Base-by-base conservation (phyloP, 306 rosid species). In the Malus asiatica region DNA sequence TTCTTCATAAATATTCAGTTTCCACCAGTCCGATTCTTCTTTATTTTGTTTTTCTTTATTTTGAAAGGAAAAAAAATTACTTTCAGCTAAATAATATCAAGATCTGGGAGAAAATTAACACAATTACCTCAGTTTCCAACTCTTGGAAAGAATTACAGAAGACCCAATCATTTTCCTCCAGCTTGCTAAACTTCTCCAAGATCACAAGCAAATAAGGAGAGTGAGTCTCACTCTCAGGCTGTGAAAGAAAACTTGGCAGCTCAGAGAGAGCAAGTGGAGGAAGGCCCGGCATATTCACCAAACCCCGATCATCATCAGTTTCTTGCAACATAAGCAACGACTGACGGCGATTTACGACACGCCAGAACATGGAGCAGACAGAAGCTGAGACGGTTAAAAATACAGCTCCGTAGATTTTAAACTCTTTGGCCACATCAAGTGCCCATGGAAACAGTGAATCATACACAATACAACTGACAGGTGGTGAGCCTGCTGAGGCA, bases 371-470 rank as follows among this genome's bases (percentile, higher is more conserved):
- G 15, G 84, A 80, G 61, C 84, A 81, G 5, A 82, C 83, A 15
- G 86, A 75, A 20, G 78, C 86, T 0, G 88, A 84, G 66, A 77
- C 75, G 3, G 85, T 87, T 72, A 87, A 66, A 60, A 87, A 87
- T 33, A 53, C 73, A 20, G 84, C 88, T 8, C 29, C 71, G 42
- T 13, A 62, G 66, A 84, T 76, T 2, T 80, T 80, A 27, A 74
- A 64, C 61, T 77, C 20, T 55, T 42, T 74, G 15, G 81, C 86
- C 77, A 82, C 83, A 20, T 87, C 88, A 45, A 79, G 74, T 3
- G 84, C 84, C 90, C 86, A 84, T 8, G 90, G 81, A 58, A 87
- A 65, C 57, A 77, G 18, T 19, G 85, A 82, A 58, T 84, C 86
- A 12, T 87, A 87, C 2, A 84, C 79, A 10, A 87, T 27, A 74